phyloP scores from a whole-genome alignment of 208 protist species.

The Leishmania lainsoni region DNA sequence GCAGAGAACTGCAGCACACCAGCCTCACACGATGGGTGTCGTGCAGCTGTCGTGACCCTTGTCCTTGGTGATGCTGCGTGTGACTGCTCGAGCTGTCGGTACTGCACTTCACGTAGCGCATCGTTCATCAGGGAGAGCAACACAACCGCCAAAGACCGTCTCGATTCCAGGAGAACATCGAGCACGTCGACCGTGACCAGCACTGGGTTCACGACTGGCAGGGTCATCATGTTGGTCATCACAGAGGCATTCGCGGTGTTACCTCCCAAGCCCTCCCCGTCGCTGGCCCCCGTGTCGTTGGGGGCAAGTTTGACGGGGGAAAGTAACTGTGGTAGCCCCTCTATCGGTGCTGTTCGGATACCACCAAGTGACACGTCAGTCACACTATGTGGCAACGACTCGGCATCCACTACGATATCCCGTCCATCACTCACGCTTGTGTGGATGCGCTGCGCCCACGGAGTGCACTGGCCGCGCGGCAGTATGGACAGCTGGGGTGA shows the following conservation, averaged over 20 bases:
- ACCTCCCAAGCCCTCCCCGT: not conserved
- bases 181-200: constrained; percentile 2
- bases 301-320: not conserved
- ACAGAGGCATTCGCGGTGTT: not conserved
- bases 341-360: not conserved
- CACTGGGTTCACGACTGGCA: constrained; percentile 10
- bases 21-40: not conserved
- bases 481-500: not conserved
- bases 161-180: constrained; percentile 15
- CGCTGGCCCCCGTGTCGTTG: not conserved
- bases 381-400: not conserved
- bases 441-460: not conserved
- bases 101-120: constrained; percentile 55
- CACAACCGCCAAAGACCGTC: constrained; percentile 36
- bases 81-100: constrained; percentile 40
- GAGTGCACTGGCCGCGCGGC: not conserved
- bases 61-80: not conserved
- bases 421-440: not conserved
- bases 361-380: not conserved
- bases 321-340: too few relatives aligned
- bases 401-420: not conserved
- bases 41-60: not conserved
- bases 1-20: constrained; percentile 13
- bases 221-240: not conserved
- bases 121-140: constrained; percentile 65